Evolutionary conservation across 148 eudicot species (phyloP).

Genomic region (Silene latifolia): DNA sequence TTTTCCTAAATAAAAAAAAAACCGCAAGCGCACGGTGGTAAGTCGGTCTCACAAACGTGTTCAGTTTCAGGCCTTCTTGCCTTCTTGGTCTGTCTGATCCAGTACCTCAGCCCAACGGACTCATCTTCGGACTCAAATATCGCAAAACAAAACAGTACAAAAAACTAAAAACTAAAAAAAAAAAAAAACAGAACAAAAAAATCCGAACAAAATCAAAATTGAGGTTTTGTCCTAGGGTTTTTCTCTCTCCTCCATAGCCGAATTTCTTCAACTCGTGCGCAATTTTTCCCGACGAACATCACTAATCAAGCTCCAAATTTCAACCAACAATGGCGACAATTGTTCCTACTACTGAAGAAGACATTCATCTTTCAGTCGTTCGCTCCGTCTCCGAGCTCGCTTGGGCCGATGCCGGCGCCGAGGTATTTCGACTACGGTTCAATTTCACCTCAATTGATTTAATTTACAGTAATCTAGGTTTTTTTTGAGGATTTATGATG

Average conservation of each 20-base stretch:
- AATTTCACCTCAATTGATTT: background rate
- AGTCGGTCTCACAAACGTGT: too few species aligned
- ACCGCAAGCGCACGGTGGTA: too few species aligned
- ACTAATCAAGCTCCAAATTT: background rate
- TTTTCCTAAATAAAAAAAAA: too few species aligned
- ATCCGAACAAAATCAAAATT: background rate
- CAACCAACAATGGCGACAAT: slow-evolving; percentile 63
- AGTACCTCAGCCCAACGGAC: too few species aligned
- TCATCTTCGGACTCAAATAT: too few species aligned
- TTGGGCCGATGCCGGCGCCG: slow-evolving; percentile 96
- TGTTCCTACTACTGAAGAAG: slow-evolving; percentile 87
- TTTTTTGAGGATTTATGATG: background rate
- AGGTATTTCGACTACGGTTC: slow-evolving; percentile 37
- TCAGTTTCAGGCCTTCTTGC: too few species aligned
- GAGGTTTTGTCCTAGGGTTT: slow-evolving; percentile 5
- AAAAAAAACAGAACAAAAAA: background rate
- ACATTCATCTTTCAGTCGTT: slow-evolving; percentile 74
- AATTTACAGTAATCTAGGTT: background rate
- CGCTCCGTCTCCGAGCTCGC: slow-evolving; percentile 76
- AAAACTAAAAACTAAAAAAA: background rate
- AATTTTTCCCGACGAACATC: too few species aligned
- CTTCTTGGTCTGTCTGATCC: too few species aligned
- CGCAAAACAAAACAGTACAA: too few species aligned
- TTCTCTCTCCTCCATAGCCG: slow-evolving; percentile 23
- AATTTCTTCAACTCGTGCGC: background rate